Percentiles rank a stretch among this genome's conserved stretches.
phyloP scores from a whole-genome alignment of 1,284 basidiomycete species.

The Fistulina hepatica region DNA sequence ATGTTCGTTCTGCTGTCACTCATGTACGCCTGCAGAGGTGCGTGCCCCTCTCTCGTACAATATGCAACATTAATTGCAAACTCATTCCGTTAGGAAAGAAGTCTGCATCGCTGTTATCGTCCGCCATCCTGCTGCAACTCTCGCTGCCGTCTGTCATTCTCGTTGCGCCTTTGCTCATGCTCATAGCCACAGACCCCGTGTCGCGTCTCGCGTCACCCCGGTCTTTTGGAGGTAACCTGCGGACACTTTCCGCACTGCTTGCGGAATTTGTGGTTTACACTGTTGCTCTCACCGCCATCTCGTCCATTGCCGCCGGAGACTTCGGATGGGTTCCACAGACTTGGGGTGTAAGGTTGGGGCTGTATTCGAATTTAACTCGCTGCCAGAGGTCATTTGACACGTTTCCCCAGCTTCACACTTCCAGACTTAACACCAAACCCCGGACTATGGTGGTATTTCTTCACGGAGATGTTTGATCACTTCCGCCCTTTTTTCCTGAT shows the following conservation, averaged over 20 bases:
- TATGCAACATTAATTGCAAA: neutral
- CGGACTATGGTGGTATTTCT: constrained; percentile 98
- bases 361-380: constrained; percentile 1
- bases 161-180: constrained; percentile 54
- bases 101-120: constrained; percentile 45
- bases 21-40: constrained; percentile 65
- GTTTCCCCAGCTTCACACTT: constrained; percentile 45
- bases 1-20: constrained; percentile 55
- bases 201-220: constrained; percentile 57
- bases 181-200: constrained; percentile 47
- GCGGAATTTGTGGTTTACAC: constrained; percentile 44
- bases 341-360: constrained; percentile 77
- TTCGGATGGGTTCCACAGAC: constrained; percentile 63
- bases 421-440: constrained; percentile 89
- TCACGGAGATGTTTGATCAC: constrained; percentile 99
- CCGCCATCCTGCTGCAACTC: constrained; percentile 63
- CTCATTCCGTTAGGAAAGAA: constrained; percentile 32
- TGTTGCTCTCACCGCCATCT: constrained; percentile 33
- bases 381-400: constrained; percentile 4
- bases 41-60: constrained; percentile 9
- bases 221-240: constrained; percentile 28
- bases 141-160: constrained; percentile 65
- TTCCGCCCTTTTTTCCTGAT: constrained; percentile 93
- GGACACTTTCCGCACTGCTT: constrained; percentile 28
- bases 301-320: constrained; percentile 45